These are phyloP conservation scores for Blastobotrys proliferans DNA, from an alignment of 1,139 yeast genomes.

Conservation along the genomic window DNA sequence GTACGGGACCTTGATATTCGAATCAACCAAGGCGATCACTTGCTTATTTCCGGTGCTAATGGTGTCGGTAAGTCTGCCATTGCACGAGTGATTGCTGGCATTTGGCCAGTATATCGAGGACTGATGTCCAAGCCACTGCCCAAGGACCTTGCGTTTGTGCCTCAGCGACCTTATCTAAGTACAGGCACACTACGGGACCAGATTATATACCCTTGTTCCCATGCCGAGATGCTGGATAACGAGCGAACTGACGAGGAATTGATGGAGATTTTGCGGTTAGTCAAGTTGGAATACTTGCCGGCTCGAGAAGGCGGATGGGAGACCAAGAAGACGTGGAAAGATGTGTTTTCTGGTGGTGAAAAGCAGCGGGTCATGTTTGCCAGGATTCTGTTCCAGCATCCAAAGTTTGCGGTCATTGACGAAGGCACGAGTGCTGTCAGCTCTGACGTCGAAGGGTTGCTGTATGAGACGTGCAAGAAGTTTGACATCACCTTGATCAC, in stretches of 20 bases:
- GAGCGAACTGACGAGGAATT: constrained; percentile 70
- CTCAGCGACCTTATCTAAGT: constrained; percentile 77
- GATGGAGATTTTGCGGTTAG: constrained; percentile 65
- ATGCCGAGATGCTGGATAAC: constrained; percentile 69
- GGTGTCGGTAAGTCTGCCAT: constrained; percentile 91
- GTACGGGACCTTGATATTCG: constrained; percentile 61
- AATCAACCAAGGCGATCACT: constrained; percentile 62
- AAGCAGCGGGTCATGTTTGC: constrained; percentile 91
- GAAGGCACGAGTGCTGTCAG: constrained; percentile 93
- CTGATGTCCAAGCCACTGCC: constrained; percentile 75
- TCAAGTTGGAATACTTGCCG: constrained; percentile 73
- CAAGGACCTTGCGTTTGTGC: constrained; percentile 67
- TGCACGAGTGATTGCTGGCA: constrained; percentile 76
- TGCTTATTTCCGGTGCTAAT: constrained; percentile 79
- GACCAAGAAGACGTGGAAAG: constrained; percentile 77
- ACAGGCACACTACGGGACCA: constrained; percentile 84
- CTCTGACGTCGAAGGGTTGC: constrained; percentile 84
- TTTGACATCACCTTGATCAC: constrained; percentile 77
- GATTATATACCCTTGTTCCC: constrained; percentile 77
- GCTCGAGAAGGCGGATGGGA: constrained; percentile 59
- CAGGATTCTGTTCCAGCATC: constrained; percentile 73
- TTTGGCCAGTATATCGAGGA: constrained; percentile 89
- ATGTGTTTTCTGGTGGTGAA: constrained; percentile 91
- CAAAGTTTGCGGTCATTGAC: constrained; percentile 79
- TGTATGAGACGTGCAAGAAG: constrained; percentile 70